Evolutionary conservation across 805 yeast genomes (phyloP), one percentile per base, ranked within the genome.

Genomic region (Candida fluviatilis): DNA sequence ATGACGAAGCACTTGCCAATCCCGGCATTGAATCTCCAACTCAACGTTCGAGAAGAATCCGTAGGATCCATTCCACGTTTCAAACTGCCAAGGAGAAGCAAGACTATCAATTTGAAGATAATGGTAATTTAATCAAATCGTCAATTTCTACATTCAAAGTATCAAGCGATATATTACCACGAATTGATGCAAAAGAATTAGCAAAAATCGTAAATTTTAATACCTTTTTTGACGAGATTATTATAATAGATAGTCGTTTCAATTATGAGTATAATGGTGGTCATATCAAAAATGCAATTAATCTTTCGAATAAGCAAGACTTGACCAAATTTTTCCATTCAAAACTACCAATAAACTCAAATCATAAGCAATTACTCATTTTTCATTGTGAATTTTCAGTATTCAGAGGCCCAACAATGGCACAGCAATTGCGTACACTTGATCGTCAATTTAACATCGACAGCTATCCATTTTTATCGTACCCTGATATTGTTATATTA

Each of bases 381-480:
- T 91, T 93, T 67, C 97, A 93, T 61, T 93, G 99, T 63, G 99
- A 93, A 62, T 91, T 88, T 58, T 83, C 95, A 27, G 78, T 95
- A 4, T 87, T 83, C 55, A 72, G 99, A 42, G 96, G 98, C n/a
- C 99, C 99, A 4, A 66, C 83, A 34, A 78, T 93, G 84, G 98
- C 98, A 1, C 69, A 80, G 38, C 89, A 88, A 57, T 71, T 93
- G 40, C 70, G 99, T 44, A 82, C 82, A 42, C 75, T 84, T 49
- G 99, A 93, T 63, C 75, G 99, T 45, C 73, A 75, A 28, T 49
- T 78, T 37, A 89, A 90, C 58, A 70, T 78, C 44, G 79, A 82
- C 40, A 69, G 74, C 43, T 93, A 93, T 60, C 99, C 99, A 0
- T 66, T 75, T 43, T 68, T 93, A 40, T 77, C 76, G 46, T 93